Evolutionary conservation across 306 rosid species (phyloP), one percentile per base, ranked within the genome.

Genomic region (Styphnolobium japonicum): DNA sequence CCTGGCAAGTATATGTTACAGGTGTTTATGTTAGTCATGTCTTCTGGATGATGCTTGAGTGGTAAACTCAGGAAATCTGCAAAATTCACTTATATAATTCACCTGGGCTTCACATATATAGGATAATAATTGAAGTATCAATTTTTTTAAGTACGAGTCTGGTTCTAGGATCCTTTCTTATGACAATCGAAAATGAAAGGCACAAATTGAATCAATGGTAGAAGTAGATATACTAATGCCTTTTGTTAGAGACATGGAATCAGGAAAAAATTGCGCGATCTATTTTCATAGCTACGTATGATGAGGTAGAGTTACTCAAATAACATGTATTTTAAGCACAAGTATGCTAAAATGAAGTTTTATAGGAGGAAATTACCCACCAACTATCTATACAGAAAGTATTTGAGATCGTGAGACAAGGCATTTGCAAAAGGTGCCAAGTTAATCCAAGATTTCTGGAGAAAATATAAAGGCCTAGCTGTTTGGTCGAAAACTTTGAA

Each of bases 281-380:
- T 40, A 27, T 62, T 61, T 70, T 75, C 69, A 52, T 58, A 62
- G 43, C 6, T 25, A 56, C 11, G 69, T 75, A 51, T 27, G 63
- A 61, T 80, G 67, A 61, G 43, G 48, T 36, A 42, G 53, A 63
- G 39, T 63, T 63, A 49, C 62, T 45, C 77, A 57, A 8, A 69
- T 61, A 70, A 53, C 75, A 71, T 76, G 40, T 58, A 73, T 1
- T 71, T 27, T 66, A 16, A 65, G 70, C 39, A 60, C 40, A 51
- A 64, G 19, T 46, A 67, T 56, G 85, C 62, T 69, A 6, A 66
- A 46, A 56, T 75, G 18, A 49, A 66, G 78, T 86, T 67, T 76
- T 73, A 53, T 29, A 86, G 80, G 84, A 40, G 69, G 69, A 82
- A 60, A 78, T 57, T 66, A 79, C 82, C 82, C 88, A 73, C 42